Conservation (phyloP, 2,329 filamentous ascomycete species). For the Leptographium galeiforme region DNA sequence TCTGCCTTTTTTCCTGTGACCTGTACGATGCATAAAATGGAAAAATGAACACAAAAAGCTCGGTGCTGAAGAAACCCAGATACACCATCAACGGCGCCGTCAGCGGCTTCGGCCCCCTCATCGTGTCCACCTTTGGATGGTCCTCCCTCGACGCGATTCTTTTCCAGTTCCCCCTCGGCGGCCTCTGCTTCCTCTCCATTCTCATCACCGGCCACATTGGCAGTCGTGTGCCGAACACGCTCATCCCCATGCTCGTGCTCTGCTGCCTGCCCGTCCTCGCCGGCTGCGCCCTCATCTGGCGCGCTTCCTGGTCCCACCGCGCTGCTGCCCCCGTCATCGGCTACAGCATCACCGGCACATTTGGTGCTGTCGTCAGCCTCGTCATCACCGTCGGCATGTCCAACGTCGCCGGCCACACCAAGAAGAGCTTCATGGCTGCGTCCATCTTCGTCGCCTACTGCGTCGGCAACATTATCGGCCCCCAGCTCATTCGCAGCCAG, state of each 20-base stretch:
- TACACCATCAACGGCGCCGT: conserved; percentile 63
- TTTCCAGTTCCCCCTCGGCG: conserved; percentile 63
- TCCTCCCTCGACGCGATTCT: conserved; percentile 51
- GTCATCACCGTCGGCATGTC: conserved; percentile 40
- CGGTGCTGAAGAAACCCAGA: conserved; percentile 12
- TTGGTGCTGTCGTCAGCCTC: conserved; percentile 54
- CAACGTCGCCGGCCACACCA: conserved; percentile 64
- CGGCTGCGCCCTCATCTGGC: conserved; percentile 65
- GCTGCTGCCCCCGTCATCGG: conserved; percentile 55
- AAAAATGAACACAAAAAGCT: no score
- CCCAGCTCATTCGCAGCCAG: conserved; percentile 55
- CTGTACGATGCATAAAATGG: not conserved
- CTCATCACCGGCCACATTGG: conserved; percentile 52
- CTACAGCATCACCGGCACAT: conserved; percentile 61
- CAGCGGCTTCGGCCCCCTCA: conserved; percentile 56
- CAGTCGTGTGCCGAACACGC: conserved; percentile 45
- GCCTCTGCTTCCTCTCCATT: conserved; percentile 53
- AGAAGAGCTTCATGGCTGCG: conserved; percentile 64
- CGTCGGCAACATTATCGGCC: conserved; percentile 63
- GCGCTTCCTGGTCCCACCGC: conserved; percentile 47
- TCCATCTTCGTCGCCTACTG: conserved; percentile 66
- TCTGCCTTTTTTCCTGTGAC: not conserved
- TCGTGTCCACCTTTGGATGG: conserved; percentile 59
- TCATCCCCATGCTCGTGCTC: conserved; percentile 49
- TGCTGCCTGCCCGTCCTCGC: conserved; percentile 64